Percentiles rank a stretch among this genome's conserved stretches.
phyloP scores from a whole-genome alignment of 2,329 filamentous ascomycete genomes.

The Neofusicoccum umdonicola region DNA sequence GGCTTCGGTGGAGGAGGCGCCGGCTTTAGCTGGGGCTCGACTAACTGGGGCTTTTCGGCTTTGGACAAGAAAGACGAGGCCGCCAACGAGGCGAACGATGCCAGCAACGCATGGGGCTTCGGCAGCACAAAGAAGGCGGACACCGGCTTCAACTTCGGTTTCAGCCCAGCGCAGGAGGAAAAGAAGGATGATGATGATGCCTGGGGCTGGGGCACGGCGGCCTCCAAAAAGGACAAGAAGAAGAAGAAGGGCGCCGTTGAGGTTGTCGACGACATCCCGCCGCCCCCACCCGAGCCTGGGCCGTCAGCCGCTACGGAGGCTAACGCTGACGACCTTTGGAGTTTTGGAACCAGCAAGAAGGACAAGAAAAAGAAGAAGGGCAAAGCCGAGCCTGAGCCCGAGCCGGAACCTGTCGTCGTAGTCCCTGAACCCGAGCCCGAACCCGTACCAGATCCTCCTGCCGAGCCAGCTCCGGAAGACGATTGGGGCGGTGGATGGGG shows the following conservation, averaged over 20 bases:
- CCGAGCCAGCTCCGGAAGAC: not conserved
- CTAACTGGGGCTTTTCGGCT: conserved; percentile 30
- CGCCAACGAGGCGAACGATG: conserved; percentile 13
- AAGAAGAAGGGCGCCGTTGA: conserved; percentile 32
- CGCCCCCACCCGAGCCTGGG: conserved; percentile 24
- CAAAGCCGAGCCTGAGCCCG: conserved; percentile 5
- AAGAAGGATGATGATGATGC: conserved; percentile 28
- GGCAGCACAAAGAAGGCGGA: conserved; percentile 8
- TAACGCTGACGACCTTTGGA: not conserved
- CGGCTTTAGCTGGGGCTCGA: conserved; percentile 37
- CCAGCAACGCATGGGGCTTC: conserved; percentile 4
- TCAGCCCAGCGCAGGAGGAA: conserved; percentile 13
- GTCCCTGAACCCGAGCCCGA: conserved; percentile 10
- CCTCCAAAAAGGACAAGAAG: conserved; percentile 31
- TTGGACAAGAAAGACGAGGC: conserved; percentile 24
- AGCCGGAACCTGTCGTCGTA: conserved; percentile 23
- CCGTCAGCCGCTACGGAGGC: conserved; percentile 23
- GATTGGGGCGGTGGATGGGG: conserved; percentile 11
- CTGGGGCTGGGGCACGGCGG: conserved; percentile 9
- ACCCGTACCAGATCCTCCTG: not conserved
- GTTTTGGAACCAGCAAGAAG: not conserved
- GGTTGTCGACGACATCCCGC: not conserved
- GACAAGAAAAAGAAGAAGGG: conserved; percentile 20
- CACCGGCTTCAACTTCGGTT: conserved; percentile 20
- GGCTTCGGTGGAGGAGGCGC: conserved; percentile 26